Conservation (phyloP, 495 filamentous ascomycete species). For the Penicillium roqueforti region DNA sequence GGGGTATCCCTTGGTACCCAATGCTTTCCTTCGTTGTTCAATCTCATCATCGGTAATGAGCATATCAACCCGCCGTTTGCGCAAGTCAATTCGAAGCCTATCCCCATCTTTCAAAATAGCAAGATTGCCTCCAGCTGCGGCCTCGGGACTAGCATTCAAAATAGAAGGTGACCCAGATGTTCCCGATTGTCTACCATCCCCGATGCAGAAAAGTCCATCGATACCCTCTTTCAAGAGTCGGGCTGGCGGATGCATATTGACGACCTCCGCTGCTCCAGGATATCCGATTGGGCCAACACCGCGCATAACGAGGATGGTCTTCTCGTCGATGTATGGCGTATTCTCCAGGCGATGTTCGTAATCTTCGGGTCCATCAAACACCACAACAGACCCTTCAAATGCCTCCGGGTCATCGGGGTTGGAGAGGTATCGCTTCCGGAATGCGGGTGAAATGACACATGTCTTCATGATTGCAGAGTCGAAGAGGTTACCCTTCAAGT, state of each 20-base stretch:
- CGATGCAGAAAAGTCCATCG: constrained; percentile 52
- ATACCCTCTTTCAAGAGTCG: constrained; percentile 44
- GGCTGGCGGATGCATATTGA: constrained; percentile 53
- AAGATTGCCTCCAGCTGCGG: constrained; percentile 57
- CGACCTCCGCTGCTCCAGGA: constrained; percentile 53
- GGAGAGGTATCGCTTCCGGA: constrained; percentile 44
- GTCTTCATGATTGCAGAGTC: constrained; percentile 57
- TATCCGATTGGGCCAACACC: constrained; percentile 51
- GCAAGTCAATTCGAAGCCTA: constrained; percentile 52
- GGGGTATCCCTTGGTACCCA: constrained; percentile 28
- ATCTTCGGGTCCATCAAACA: constrained; percentile 54
- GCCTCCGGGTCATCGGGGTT: constrained; percentile 49
- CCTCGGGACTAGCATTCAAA: constrained; percentile 55
- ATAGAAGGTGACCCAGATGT: constrained; percentile 54
- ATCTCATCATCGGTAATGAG: constrained; percentile 59
- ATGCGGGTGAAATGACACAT: constrained; percentile 48
- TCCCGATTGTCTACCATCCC: constrained; percentile 53
- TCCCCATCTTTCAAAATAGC: constrained; percentile 53
- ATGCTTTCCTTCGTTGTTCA: constrained; percentile 53
- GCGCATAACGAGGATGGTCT: constrained; percentile 52
- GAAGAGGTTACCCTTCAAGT: constrained; percentile 49
- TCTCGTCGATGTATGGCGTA: constrained; percentile 43
- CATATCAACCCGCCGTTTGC: constrained; percentile 50
- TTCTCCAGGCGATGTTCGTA: constrained; percentile 46
- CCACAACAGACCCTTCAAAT: constrained; percentile 48